Evolutionary conservation across 257 asterid species (phyloP).

Genomic region (Lycium ferocissimum): DNA sequence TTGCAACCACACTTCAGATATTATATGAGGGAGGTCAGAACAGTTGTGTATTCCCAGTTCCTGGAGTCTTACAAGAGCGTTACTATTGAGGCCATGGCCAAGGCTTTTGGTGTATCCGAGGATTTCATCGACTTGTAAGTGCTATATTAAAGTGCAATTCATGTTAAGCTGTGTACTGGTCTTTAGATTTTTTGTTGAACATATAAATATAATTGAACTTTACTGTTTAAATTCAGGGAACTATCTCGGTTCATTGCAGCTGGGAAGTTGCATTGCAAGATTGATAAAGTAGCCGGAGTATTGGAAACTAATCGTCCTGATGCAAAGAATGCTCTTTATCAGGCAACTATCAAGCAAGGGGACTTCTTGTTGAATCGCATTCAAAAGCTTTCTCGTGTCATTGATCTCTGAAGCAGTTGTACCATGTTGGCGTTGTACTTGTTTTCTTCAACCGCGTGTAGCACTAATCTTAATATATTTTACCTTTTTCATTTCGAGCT

Average conservation of each 20-base stretch:
- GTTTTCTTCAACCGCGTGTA: conserved; percentile 4
- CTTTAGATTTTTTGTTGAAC: not conserved
- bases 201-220: not conserved
- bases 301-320: conserved; percentile 93
- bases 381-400: conserved; percentile 92
- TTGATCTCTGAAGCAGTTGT: conserved; percentile 63
- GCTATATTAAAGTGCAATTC: not conserved
- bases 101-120: conserved; percentile 76
- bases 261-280: conserved; percentile 85
- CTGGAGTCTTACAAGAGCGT: conserved; percentile 84
- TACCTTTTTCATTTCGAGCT: not conserved
- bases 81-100: conserved; percentile 83
- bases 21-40: conserved; percentile 81
- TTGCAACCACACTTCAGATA: conserved; percentile 78
- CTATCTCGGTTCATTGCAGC: conserved; percentile 83
- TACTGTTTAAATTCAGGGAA: conserved; percentile 54
- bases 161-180: not conserved
- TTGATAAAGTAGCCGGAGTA: conserved; percentile 85
- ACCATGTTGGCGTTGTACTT: not conserved
- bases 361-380: conserved; percentile 91
- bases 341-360: conserved; percentile 91
- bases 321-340: conserved; percentile 92
- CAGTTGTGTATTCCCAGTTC: conserved; percentile 87
- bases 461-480: conserved; percentile 13
- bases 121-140: conserved; percentile 79